Percentiles rank a stretch among this genome's conserved stretches.
Conservation (phyloP, 108 stramenopile genomes). For the Pseudonitzschia pungens region DNA sequence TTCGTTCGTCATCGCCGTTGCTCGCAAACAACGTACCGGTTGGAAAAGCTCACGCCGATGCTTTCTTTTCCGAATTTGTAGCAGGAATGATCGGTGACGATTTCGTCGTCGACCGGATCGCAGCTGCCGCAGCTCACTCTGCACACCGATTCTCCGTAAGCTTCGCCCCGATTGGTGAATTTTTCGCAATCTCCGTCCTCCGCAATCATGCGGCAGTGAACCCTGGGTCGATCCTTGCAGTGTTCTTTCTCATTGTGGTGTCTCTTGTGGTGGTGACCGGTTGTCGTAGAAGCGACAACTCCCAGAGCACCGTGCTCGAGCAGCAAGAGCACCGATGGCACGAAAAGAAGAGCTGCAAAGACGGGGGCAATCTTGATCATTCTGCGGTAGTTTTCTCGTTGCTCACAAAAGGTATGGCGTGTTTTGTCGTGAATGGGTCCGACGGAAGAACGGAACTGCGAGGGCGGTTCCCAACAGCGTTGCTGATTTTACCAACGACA, state of each 20-base stretch:
- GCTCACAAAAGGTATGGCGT: too few species aligned
- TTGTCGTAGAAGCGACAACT: background rate
- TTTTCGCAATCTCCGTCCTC: background rate
- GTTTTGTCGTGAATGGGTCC: too few species aligned
- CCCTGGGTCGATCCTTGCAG: constrained; percentile 9
- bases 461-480: background rate
- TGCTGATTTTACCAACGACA: background rate
- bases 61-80: constrained; percentile 13
- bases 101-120: background rate
- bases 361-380: background rate
- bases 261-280: background rate
- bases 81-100: constrained; percentile 5
- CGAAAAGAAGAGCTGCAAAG: background rate
- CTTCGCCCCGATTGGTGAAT: background rate
- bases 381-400: too few species aligned
- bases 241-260: background rate
- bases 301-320: too few species aligned
- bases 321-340: background rate
- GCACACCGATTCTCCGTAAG: background rate
- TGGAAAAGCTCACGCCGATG: constrained; percentile 2
- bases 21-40: constrained; percentile 3
- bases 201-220: constrained; percentile 1
- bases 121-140: constrained; percentile 5
- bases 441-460: too few species aligned
- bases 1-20: too few species aligned